Base-by-base conservation (phyloP, 2,329 filamentous ascomycete species). In the Verticillium nubilum region DNA sequence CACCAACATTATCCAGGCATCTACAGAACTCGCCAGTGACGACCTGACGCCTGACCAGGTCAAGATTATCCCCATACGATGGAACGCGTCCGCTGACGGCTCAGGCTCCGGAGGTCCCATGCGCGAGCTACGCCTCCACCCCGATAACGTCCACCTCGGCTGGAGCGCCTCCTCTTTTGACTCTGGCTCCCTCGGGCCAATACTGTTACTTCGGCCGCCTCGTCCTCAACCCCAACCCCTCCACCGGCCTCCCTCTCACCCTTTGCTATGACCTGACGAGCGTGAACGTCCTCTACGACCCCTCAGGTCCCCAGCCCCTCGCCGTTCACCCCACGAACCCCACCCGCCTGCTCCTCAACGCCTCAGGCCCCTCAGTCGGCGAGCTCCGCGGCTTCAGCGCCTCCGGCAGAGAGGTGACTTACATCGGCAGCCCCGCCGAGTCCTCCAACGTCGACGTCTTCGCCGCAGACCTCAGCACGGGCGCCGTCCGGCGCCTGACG, bases 381-480 rank as follows among this genome's bases (percentile, higher is more conserved):
- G 76, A 78, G 64, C 67, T 78, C 1, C 72, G 76, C 23, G 74
- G 75, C 5, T 78, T 77, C 61, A 74, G 63, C 10, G 75, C 74
- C 13, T 67, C 62, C 5, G 73, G 76, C 0, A 64, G 66, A 4
- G 73, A 76, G 58, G 67, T 75, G 13, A 72, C 67, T 0, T 77
- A 76, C 62, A 64, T 78, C 17, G 75, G 62, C 7, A 68, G 66
- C 29, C 65, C 72, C 0, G 58, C 53, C 3, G 75, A 79, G 61
- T 75, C 76, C 1, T 73, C 66, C 61, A 79, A 77, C 35, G 73
- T 76, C 59, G 76, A 78, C 59, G 65, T 77, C 9, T 77, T 71
- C 56, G 74, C 75, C 4, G 70, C 67, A 5, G 64, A 77, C 37
- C 60, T 77, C 3, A 58, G 59, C 3, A 76, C 74, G 0, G 76